Conservation (phyloP, 139 green algal species). For the Haematococcus lacustris region DNA sequence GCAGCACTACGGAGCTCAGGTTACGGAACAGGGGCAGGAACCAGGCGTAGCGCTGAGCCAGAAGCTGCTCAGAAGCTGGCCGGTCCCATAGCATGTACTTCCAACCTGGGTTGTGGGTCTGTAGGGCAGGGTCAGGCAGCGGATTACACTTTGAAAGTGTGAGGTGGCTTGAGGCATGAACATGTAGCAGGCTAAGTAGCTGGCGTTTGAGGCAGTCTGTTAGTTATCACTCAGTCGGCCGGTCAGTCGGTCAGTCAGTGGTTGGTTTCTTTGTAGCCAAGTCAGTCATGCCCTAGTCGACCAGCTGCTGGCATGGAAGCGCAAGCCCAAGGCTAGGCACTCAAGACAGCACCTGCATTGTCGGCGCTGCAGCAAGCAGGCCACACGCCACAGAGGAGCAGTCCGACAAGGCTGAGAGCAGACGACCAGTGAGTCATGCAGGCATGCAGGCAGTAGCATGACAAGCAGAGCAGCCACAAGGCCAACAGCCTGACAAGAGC, state of each 20-base stretch:
- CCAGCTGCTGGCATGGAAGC: neutral
- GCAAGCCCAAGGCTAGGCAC: neutral
- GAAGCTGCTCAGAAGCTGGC: conserved; percentile 13
- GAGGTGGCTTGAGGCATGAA: neutral
- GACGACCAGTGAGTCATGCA: neutral
- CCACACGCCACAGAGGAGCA: neutral
- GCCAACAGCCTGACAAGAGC: too few relatives aligned
- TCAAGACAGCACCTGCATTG: neutral
- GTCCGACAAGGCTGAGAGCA: neutral
- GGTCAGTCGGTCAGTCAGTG: neutral
- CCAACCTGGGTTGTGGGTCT: conserved; percentile 26
- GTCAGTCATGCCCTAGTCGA: neutral
- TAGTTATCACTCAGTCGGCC: neutral
- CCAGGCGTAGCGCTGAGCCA: conserved; percentile 25
- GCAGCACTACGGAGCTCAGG: conserved; percentile 17
- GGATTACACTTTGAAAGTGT: neutral
- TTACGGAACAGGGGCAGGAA: conserved; percentile 25
- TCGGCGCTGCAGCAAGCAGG: neutral
- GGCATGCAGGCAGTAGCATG: neutral
- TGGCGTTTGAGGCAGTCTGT: neutral
- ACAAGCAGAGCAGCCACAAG: too few relatives aligned
- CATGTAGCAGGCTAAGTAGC: too few relatives aligned
- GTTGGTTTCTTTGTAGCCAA: neutral
- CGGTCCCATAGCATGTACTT: conserved; percentile 29
- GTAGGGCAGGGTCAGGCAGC: neutral